Evolutionary conservation across 352 stramenopile species (phyloP).

Genomic region (Phytophthora pseudosyringae): DNA sequence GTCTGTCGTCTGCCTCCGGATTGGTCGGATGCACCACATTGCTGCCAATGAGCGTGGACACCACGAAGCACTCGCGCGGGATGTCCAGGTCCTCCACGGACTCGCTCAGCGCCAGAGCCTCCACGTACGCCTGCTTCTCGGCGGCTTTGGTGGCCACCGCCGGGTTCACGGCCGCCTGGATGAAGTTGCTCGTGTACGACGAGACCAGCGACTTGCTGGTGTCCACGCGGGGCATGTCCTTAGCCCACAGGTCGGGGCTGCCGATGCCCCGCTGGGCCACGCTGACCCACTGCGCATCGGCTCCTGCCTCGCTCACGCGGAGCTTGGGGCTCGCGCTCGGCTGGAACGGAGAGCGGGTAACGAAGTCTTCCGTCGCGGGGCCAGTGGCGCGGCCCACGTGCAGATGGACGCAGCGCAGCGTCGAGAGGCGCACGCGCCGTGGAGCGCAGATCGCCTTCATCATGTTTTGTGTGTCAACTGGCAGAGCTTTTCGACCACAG

Average conservation of each 20-base stretch:
- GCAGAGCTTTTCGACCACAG: conserved; percentile 6
- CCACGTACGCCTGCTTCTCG: conserved; percentile 72
- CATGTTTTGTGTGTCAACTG: conserved; percentile 9
- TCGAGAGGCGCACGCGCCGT: conserved; percentile 1
- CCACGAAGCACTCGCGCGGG: conserved; percentile 63
- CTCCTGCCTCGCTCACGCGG: conserved; percentile 38
- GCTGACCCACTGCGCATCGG: conserved; percentile 23
- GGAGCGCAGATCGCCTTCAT: conserved; percentile 12
- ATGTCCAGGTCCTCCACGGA: conserved; percentile 64
- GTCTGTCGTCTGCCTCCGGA: conserved; percentile 39
- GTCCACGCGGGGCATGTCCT: conserved; percentile 75
- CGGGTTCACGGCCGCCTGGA: conserved; percentile 67
- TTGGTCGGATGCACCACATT: conserved; percentile 46
- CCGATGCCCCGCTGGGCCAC: conserved; percentile 56
- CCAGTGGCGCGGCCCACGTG: conserved; percentile 58
- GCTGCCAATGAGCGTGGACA: conserved; percentile 66
- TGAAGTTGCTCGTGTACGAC: conserved; percentile 63
- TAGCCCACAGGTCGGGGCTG: conserved; percentile 69
- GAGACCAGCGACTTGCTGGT: conserved; percentile 48
- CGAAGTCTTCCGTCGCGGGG: conserved; percentile 50
- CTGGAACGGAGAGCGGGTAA: conserved; percentile 35
- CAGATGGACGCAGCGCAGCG: conserved; percentile 34
- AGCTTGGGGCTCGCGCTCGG: conserved; percentile 29
- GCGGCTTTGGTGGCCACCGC: conserved; percentile 24
- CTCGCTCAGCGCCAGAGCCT: conserved; percentile 74